Evolutionary conservation across 352 stramenopile species (phyloP).

Genomic region (Phytophthora cactorum): DNA sequence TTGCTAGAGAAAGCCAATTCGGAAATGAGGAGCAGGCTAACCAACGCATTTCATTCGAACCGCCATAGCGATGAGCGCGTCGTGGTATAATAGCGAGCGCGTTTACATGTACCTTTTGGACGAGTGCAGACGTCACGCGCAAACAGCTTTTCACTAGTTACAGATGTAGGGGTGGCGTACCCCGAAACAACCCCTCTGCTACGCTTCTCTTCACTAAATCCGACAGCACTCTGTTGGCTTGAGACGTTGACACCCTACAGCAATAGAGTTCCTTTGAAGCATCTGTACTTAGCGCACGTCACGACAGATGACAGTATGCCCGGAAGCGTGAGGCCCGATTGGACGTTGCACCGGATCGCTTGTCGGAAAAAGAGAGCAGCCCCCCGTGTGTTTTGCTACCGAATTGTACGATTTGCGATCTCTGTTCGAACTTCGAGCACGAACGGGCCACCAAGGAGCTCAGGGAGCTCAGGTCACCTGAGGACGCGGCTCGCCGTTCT

Average conservation of each 20-base stretch:
- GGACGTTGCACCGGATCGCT: neutral
- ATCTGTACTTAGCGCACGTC: constrained; percentile 9
- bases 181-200: constrained; percentile 10
- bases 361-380: constrained; percentile 3
- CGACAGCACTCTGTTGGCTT: constrained; percentile 1
- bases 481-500: neutral
- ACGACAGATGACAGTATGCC: constrained; percentile 6
- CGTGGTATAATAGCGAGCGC: constrained; percentile 5
- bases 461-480: no score
- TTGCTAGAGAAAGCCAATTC: constrained; percentile 27
- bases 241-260: constrained; percentile 1
- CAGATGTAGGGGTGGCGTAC: constrained; percentile 12
- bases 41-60: neutral
- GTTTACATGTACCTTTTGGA: constrained; percentile 4
- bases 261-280: constrained; percentile 4
- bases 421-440: neutral
- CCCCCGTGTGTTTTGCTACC: constrained; percentile 10
- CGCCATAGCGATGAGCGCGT: neutral
- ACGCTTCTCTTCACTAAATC: constrained; percentile 3
- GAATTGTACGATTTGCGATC: neutral
- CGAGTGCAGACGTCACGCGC: constrained; percentile 1
- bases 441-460: neutral
- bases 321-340: neutral
- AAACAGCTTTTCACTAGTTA: constrained; percentile 15
- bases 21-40: constrained; percentile 19